Base-by-base conservation (phyloP, 495 filamentous ascomycete genomes). In the Cercophora scortea region DNA sequence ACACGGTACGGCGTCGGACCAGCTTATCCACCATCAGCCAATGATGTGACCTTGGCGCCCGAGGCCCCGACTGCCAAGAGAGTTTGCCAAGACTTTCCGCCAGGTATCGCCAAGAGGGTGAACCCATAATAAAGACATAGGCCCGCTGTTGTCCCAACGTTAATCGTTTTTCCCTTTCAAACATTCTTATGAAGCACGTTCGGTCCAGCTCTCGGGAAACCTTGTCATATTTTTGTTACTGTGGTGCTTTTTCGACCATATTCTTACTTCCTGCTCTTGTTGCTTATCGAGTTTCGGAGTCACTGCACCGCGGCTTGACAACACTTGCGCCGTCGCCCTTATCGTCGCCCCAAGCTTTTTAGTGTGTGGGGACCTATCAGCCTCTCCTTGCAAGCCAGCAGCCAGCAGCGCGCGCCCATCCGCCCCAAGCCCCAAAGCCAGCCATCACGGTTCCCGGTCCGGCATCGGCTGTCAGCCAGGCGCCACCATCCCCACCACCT, bases 111-210 rank as follows among this genome's bases (percentile, higher is more conserved):
- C 65, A 71, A 67, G 70, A 53, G 59, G 60, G 59, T 49, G 62
- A 67, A 58, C 50, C 59, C 66, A 67, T 66, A 71, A 71, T 71
- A 73, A 73, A 71, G 68, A 72, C 61, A 68, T 63, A 56, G 64
- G 63, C 64, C 61, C 68, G 62, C 66, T 61, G 68, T 64, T 70
- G 51, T 55, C 61, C 63, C 45, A 45, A 54, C 59, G 49, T 45
- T 39, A 16, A 51, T 51, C 49, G 42, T 25, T 45, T 51, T 45
- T 35, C 49, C 41, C 39, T 51, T 32, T 51, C 49, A 51, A 42
- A 42, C 33, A 38, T 15, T 15, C 6, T 16, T 36, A 10, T 2
- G 33, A 38, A 39, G 38, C 36, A 50, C 16, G 39, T 50, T 50
- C 17, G 51, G 41, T 50, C 48, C 19, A 41, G 15, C 40, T 38